Evolutionary conservation across 768 basidiomycete species (phyloP).

Genomic region (Scleroderma citrinum): DNA sequence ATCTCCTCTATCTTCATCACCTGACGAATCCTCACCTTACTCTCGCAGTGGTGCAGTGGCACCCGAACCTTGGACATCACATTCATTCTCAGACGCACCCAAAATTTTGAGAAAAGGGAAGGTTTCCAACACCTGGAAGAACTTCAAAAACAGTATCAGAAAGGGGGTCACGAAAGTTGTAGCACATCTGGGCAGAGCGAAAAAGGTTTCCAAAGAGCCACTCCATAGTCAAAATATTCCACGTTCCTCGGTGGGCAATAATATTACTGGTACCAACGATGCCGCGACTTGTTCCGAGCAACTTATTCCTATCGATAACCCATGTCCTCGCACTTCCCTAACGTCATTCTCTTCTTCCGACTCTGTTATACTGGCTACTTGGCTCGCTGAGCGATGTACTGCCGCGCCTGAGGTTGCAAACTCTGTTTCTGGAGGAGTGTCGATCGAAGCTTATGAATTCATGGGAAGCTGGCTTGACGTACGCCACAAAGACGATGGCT

Average conservation of each 20-base stretch:
- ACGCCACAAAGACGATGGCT: conserved; percentile 13
- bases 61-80: conserved; percentile 35
- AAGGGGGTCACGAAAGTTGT: conserved; percentile 19
- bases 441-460: conserved; percentile 44
- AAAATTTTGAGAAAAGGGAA: conserved; percentile 15
- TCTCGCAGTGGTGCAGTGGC: conserved; percentile 37
- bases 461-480: conserved; percentile 42
- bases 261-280: conserved; percentile 3
- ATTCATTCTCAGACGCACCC: conserved; percentile 13
- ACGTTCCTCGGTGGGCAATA: conserved; percentile 6
- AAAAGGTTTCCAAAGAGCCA: conserved; percentile 9
- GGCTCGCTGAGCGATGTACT: conserved; percentile 37
- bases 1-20: conserved; percentile 29
- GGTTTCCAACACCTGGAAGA: conserved; percentile 24
- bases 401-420: conserved; percentile 23
- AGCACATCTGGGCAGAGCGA: conserved; percentile 12
- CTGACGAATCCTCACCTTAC: conserved; percentile 29
- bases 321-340: conserved; percentile 18
- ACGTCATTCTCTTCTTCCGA: conserved; percentile 29
- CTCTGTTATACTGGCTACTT: conserved; percentile 25
- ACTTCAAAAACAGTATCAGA: conserved; percentile 27
- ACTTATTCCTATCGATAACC: conserved; percentile 5
- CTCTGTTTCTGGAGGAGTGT: conserved; percentile 28
- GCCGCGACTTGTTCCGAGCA: background rate
- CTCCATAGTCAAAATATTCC: conserved; percentile 8